phyloP scores from a whole-genome alignment of 1,284 basidiomycete species.

The Cutaneotrichosporon sp. region DNA sequence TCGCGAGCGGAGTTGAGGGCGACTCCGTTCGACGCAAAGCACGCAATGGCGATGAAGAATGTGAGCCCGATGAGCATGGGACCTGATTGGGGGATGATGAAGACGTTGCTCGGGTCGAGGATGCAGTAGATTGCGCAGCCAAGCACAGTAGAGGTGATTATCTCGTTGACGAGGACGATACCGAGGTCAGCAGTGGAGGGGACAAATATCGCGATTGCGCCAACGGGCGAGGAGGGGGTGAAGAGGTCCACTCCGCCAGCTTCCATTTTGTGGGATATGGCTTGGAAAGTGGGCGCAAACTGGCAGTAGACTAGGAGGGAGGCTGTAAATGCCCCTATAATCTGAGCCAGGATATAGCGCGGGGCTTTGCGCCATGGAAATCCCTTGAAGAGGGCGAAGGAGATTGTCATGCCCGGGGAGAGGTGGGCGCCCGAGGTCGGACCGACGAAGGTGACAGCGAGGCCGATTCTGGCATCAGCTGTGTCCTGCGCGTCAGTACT shows the following conservation, averaged over 20 bases:
- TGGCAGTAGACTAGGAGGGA: slow-evolving; percentile 4
- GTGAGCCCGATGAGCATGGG: slow-evolving; percentile 9
- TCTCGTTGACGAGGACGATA: slow-evolving; percentile 15
- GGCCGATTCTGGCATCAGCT: not conserved
- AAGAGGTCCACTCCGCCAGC: slow-evolving; percentile 2
- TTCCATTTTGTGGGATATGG: not conserved
- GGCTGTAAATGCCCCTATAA: slow-evolving; percentile 25
- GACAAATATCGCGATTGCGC: slow-evolving; percentile 7
- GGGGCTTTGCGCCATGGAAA: slow-evolving; percentile 41
- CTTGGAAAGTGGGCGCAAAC: not conserved
- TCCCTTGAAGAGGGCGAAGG: slow-evolving; percentile 24
- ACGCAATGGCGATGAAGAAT: slow-evolving; percentile 10
- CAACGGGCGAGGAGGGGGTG: not conserved
- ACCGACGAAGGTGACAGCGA: slow-evolving; percentile 11
- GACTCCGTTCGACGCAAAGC: slow-evolving; percentile 7
- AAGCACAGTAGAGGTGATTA: slow-evolving; percentile 2
- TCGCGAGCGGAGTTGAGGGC: slow-evolving; percentile 20
- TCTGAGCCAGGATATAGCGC: slow-evolving; percentile 32
- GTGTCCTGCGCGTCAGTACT: not conserved
- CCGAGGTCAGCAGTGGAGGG: slow-evolving; percentile 1
- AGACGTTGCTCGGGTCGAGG: slow-evolving; percentile 19
- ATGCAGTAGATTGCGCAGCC: slow-evolving; percentile 10
- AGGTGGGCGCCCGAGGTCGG: slow-evolving; percentile 27
- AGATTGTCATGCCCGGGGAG: slow-evolving; percentile 25
- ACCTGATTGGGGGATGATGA: slow-evolving; percentile 3